Percentiles rank a stretch among this genome's conserved stretches.
Evolutionary conservation across 2,329 filamentous ascomycete genomes (phyloP).

Genomic region (Nemania serpens): DNA sequence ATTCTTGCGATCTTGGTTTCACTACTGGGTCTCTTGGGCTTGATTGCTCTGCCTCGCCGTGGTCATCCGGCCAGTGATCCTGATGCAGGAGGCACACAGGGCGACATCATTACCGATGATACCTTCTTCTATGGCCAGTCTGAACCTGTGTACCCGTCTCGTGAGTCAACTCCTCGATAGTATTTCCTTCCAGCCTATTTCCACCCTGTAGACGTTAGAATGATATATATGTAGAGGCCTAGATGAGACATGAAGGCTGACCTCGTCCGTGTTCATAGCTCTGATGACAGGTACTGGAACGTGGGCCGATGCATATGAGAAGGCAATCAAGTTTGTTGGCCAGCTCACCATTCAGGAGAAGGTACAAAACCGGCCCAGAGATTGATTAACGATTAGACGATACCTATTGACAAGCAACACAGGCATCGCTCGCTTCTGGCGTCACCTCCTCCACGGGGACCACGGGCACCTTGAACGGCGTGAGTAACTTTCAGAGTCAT

Average conservation of each 20-base stretch:
- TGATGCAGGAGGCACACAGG: constrained; percentile 5
- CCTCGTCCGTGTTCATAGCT: constrained; percentile 41
- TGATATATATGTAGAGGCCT: not conserved
- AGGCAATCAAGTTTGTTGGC: constrained; percentile 70
- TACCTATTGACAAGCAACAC: constrained; percentile 8
- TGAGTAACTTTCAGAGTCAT: no score
- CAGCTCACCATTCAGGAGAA: constrained; percentile 79
- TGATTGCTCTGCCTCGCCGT: constrained; percentile 36
- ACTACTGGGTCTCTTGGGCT: constrained; percentile 40
- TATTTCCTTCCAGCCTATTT: not conserved
- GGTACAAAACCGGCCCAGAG: constrained; percentile 41
- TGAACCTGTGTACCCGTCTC: constrained; percentile 56
- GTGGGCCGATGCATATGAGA: constrained; percentile 70
- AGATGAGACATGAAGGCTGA: constrained; percentile 3
- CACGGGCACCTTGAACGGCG: constrained; percentile 42
- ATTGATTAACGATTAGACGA: not conserved
- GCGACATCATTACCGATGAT: constrained; percentile 46
- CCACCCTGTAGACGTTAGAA: no score
- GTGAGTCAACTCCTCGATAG: constrained; percentile 42
- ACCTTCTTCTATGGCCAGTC: constrained; percentile 55
- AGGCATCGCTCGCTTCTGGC: constrained; percentile 75
- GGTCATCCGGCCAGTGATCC: constrained; percentile 14
- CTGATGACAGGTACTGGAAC: constrained; percentile 62
- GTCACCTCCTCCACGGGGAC: constrained; percentile 54
- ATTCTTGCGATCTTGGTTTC: no score